Conservation (phyloP, 495 filamentous ascomycete genomes). For the Talaromyces borbonicus region DNA sequence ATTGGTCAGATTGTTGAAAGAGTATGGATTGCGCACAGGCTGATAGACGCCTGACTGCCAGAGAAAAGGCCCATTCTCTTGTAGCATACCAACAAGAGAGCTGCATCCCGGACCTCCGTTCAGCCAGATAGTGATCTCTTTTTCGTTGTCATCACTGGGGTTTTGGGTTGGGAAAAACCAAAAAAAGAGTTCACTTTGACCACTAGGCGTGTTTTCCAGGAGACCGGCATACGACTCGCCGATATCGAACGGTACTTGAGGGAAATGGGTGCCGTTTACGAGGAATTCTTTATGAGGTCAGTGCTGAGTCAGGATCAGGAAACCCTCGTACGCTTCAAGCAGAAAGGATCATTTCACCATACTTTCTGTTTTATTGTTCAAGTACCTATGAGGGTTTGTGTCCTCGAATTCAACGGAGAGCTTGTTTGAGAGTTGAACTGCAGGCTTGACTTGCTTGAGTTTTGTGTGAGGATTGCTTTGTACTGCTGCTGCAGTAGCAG, state of each 20-base stretch:
- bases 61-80: slow-evolving; percentile 55
- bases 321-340: no score
- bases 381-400: background rate
- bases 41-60: slow-evolving; percentile 52
- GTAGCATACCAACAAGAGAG: slow-evolving; percentile 55
- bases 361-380: slow-evolving; percentile 5
- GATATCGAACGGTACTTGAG: slow-evolving; percentile 65
- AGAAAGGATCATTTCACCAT: no score
- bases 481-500: background rate
- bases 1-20: slow-evolving; percentile 59
- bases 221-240: slow-evolving; percentile 69
- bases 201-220: slow-evolving; percentile 52
- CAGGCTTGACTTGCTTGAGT: background rate
- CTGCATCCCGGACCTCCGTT: slow-evolving; percentile 63
- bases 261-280: slow-evolving; percentile 57
- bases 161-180: slow-evolving; percentile 67
- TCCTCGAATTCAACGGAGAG: background rate
- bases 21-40: slow-evolving; percentile 51
- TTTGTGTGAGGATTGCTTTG: slow-evolving; percentile 6
- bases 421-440: background rate
- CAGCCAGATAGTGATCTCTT: slow-evolving; percentile 65
- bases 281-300: slow-evolving; percentile 36
- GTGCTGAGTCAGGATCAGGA: background rate
- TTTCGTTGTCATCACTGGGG: slow-evolving; percentile 27
- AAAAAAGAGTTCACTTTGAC: slow-evolving; percentile 53